Base-by-base conservation (phyloP, 768 basidiomycete genomes). In the Pleurotus giganteus region DNA sequence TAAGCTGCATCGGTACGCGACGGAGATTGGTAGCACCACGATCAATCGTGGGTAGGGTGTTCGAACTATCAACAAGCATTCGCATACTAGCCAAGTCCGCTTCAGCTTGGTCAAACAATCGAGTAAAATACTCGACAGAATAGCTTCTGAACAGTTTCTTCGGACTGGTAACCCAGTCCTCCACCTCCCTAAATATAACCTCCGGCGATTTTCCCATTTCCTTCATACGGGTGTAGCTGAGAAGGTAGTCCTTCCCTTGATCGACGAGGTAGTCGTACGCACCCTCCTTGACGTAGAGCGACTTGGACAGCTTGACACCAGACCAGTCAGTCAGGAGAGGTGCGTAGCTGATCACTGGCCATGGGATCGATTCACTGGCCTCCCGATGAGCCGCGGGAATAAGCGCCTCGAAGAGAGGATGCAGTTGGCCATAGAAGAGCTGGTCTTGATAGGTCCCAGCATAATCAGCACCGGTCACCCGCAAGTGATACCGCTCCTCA, bases 241-340 rank as follows among this genome's bases (percentile, higher is more conserved):
- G 52, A 32, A 70, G 51, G 53, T 65, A 68, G 17, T 57, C 61
- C 61, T 61, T 65, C 2, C 56, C 57, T 11, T 52, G 51, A 21
- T 58, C 57, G 23, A 55, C 46, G 39, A 71, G 55, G 53, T 70
- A 70, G 21, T 58, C 29, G 42, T 69, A 69, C 24, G 66, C 65
- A 2, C 62, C 64, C 1, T 53, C 39, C 42, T 58, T 58, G 6
- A 69, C 66, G 46, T 70, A 70, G 23, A 69, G 57, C 11, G 60
- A 63, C 51, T 70, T 70, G 8, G 68, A 70, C 6, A 70, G 52
- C 46, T 70, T 69, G 1, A 61, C 58, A 0, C 66, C 66, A 11
- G 69, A 56, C 69, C 69, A 70, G 53, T 69, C 69, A 19, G 61
- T 49, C 53, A 70, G 64, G 37, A 65, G 59, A 17, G 63, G 65